Conservation (phyloP, 306 rosid species). For the Quercus wislizeni region DNA sequence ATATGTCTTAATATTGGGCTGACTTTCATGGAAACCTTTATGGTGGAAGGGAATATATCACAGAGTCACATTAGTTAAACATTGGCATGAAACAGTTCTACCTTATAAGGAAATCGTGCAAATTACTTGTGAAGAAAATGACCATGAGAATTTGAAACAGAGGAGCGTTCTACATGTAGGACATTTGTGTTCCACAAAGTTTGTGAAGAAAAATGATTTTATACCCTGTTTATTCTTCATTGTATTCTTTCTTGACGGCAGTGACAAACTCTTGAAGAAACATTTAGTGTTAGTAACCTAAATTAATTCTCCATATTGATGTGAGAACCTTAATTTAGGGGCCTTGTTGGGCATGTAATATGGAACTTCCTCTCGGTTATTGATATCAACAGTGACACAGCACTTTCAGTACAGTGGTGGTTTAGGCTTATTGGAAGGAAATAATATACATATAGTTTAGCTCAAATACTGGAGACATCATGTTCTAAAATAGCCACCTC, state of each 20-base stretch:
- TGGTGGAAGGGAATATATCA: too few relatives aligned
- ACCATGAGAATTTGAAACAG: not conserved
- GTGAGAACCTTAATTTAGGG: not conserved
- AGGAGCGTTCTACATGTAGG: not conserved
- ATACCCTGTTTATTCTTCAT: not conserved
- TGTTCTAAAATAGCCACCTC: too few relatives aligned
- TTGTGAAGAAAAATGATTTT: not conserved
- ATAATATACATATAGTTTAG: not conserved
- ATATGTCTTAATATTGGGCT: too few relatives aligned
- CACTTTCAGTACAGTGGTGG: not conserved
- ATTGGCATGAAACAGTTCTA: not conserved
- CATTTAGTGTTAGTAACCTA: not conserved
- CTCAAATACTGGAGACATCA: not conserved
- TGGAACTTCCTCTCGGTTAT: not conserved
- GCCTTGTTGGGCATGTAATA: not conserved
- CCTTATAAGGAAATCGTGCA: not conserved
- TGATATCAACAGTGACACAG: not conserved
- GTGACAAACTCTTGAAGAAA: not conserved
- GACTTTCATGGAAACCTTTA: too few relatives aligned
- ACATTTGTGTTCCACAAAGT: not conserved
- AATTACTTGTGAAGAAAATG: too few relatives aligned
- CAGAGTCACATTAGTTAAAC: too few relatives aligned
- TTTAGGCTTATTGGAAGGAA: not conserved
- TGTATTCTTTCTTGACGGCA: not conserved
- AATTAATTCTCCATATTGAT: not conserved